Percentiles rank a stretch among this genome's conserved stretches.
Evolutionary conservation across 768 basidiomycete genomes (phyloP).

Genomic region (Xerocomellus intermedius): DNA sequence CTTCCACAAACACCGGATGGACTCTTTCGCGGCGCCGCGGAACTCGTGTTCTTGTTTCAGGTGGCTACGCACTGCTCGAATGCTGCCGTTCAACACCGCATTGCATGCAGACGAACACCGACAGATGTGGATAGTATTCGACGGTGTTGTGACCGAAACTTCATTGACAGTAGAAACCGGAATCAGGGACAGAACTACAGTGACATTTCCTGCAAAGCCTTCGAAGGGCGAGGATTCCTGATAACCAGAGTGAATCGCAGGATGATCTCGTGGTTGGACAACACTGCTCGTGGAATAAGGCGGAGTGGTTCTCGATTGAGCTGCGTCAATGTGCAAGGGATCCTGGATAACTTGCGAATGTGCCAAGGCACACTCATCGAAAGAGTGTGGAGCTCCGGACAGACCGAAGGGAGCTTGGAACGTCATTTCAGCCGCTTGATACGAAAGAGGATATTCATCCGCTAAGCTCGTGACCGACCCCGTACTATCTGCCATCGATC

Average conservation of each 20-base stretch:
- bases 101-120: neutral
- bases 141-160: neutral
- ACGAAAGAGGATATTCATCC: neutral
- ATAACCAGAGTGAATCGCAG: neutral
- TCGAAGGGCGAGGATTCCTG: neutral
- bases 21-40: neutral
- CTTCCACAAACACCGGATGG: constrained; percentile 9
- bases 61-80: neutral
- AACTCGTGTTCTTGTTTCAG: neutral
- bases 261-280: neutral
- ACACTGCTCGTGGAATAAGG: neutral
- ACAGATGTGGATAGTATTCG: neutral
- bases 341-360: neutral
- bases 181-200: neutral
- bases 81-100: neutral
- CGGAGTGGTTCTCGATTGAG: neutral
- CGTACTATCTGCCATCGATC: neutral
- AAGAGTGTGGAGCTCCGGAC: neutral
- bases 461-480: neutral
- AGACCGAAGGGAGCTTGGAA: no score
- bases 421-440: neutral
- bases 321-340: neutral
- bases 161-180: neutral
- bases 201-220: neutral
- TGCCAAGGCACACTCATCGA: neutral